Conservation (phyloP, 2,329 filamentous ascomycete species). For the Fusarium nelsonii region DNA sequence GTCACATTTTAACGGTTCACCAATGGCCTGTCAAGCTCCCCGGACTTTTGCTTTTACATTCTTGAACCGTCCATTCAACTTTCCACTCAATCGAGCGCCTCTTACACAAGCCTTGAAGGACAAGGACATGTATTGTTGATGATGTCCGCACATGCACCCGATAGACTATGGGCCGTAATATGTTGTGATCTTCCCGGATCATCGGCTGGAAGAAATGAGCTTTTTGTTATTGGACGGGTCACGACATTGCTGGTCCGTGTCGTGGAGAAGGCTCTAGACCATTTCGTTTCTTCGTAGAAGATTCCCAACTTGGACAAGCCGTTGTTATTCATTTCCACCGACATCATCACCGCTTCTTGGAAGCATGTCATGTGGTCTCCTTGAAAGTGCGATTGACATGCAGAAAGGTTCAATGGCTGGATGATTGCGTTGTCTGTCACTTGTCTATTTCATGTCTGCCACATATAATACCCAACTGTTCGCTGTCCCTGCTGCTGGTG, state of each 20-base stretch:
- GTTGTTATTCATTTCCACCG: slow-evolving; percentile 45
- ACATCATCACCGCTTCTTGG: slow-evolving; percentile 38
- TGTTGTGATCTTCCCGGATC: slow-evolving; percentile 30
- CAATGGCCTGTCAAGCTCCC: slow-evolving; percentile 12
- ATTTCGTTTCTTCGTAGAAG: slow-evolving; percentile 35
- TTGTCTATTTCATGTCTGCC: not conserved
- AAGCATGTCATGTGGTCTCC: slow-evolving; percentile 19
- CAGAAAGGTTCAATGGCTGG: not conserved
- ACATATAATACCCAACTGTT: slow-evolving; percentile 16
- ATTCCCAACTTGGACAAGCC: slow-evolving; percentile 38
- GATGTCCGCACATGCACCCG: not conserved
- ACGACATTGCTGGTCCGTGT: slow-evolving; percentile 27
- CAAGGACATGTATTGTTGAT: not conserved
- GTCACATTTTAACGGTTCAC: slow-evolving; percentile 15
- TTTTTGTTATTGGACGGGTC: slow-evolving; percentile 14
- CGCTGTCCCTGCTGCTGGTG: slow-evolving; percentile 8
- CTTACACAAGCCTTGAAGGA: not conserved
- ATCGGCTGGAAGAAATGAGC: slow-evolving; percentile 25
- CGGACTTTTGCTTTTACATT: slow-evolving; percentile 2
- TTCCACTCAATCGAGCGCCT: no score
- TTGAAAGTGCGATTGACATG: not conserved
- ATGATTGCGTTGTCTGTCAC: not conserved
- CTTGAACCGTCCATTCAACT: slow-evolving; percentile 1
- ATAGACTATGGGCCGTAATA: slow-evolving; percentile 10
- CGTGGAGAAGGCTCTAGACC: slow-evolving; percentile 37